These are phyloP conservation scores for Copromyces sp. DNA, from an alignment of 495 filamentous ascomycete species.

Conservation along the genomic window DNA sequence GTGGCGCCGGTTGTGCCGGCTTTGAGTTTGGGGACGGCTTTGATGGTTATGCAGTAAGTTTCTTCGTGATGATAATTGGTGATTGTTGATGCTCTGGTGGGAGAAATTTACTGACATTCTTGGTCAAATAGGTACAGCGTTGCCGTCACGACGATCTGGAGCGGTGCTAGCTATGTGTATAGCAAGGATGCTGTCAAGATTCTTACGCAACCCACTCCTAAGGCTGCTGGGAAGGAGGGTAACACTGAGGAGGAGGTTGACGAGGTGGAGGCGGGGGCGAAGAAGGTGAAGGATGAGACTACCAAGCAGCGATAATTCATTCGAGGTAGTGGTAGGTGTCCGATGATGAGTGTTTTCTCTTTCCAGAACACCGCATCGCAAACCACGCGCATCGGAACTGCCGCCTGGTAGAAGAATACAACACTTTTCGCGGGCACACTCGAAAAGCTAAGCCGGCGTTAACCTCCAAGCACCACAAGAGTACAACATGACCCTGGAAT, in stretches of 20 bases:
- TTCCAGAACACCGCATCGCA: background rate
- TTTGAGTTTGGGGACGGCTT: slow-evolving; percentile 42
- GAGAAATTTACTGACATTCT: background rate
- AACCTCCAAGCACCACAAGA: background rate
- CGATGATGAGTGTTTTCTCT: background rate
- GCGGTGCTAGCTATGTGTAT: slow-evolving; percentile 71
- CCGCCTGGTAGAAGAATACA: background rate
- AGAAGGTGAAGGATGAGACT: background rate
- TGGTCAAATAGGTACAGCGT: slow-evolving; percentile 51
- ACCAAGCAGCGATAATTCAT: background rate
- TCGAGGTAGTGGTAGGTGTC: background rate
- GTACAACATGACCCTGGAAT: background rate
- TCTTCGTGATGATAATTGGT: background rate
- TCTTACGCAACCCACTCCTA: slow-evolving; percentile 36
- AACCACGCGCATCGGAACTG: background rate
- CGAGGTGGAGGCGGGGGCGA: background rate
- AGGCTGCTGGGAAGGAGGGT: background rate
- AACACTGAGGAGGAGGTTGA: background rate
- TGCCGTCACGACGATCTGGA: slow-evolving; percentile 74
- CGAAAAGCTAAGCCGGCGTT: background rate
- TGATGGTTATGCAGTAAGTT: slow-evolving; percentile 66
- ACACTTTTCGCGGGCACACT: background rate
- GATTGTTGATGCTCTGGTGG: background rate
- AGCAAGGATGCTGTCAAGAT: slow-evolving; percentile 77
- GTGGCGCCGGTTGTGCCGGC: slow-evolving; percentile 53